Base-by-base conservation (phyloP, 768 basidiomycete species). In the Lactarius akahatsu region DNA sequence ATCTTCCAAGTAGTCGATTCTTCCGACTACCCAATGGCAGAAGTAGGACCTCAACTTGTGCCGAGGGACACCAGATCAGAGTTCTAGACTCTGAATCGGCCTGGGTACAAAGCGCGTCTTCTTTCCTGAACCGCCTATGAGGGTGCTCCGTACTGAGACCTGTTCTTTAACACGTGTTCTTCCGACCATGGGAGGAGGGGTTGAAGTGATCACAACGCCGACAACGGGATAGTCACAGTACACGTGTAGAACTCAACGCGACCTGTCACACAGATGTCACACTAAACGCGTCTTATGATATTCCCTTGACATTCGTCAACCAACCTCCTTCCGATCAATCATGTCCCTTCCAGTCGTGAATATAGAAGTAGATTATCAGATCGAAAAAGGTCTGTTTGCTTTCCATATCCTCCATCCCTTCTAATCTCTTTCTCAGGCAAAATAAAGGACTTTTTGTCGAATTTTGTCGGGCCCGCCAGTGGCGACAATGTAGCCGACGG, bases 401-500 rank as follows among this genome's bases (percentile, higher is more conserved):
- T n/a, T 26, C 6, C 13, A 16, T 13, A 15, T 13, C 13, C n/a
- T 15, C 23, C 7, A 7, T 43, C 11, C 4, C 4, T 28, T 13
- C 59, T 26, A 47, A 32, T 40, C 0, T 30, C 0, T 11, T 30
- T 16, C 11, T 26, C 4, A 94, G 92, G 83, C 16, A 84, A 80
- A 77, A 92, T 95, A 73, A 79, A 79, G 54, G 80, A 80, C 67
- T 93, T 95, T 74, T 74, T 95, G 69, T 85, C 86, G 55, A 86
- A 82, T 55, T 94, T 86, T 78, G 83, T 86, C 71, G 79, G 79
- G 34, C 80, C 80, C 65, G 34, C 83, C 47, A 72, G 85, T 73
- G 86, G 89, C 75, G 91, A 92, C 75, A 91, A 92, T 72, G 77
- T 93, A 60, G 82, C 83, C 54, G 78, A 78, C 57, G 85, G 84